phyloP scores from a whole-genome alignment of 768 basidiomycete species.

The Tricholoma terreum region DNA sequence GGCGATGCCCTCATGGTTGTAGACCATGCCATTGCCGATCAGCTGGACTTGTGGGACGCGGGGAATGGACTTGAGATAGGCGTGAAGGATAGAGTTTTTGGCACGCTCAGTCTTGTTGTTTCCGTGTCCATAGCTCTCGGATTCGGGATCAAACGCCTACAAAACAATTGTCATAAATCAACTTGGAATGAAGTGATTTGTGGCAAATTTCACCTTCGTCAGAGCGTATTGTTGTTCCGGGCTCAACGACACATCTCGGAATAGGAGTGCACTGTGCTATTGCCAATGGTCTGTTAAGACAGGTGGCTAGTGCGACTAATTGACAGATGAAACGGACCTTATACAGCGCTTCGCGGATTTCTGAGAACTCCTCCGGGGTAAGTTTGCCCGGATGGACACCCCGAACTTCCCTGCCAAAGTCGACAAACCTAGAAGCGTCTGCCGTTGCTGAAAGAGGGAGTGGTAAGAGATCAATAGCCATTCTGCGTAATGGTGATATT shows the following conservation, averaged over 20 bases:
- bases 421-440: slow-evolving; percentile 58
- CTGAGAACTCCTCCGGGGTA: slow-evolving; percentile 56
- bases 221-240: slow-evolving; percentile 84
- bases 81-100: slow-evolving; percentile 79
- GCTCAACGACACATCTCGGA: slow-evolving; percentile 62
- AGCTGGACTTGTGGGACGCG: slow-evolving; percentile 87
- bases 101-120: slow-evolving; percentile 80
- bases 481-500: slow-evolving; percentile 21
- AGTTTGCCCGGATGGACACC: slow-evolving; percentile 68
- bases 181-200: not conserved
- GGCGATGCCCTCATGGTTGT: slow-evolving; percentile 76
- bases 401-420: slow-evolving; percentile 77
- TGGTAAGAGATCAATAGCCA: slow-evolving; percentile 66
- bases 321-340: slow-evolving; percentile 44
- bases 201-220: slow-evolving; percentile 65
- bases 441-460: slow-evolving; percentile 73
- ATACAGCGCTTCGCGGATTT: slow-evolving; percentile 73
- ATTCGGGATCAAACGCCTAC: slow-evolving; percentile 71
- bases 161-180: slow-evolving; percentile 6
- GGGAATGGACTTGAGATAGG: slow-evolving; percentile 89
- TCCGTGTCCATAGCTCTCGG: slow-evolving; percentile 76
- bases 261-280: slow-evolving; percentile 72
- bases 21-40: slow-evolving; percentile 83
- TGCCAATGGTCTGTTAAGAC: not conserved
- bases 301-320: too few species aligned